Base-by-base conservation (phyloP, 2,329 filamentous ascomycete genomes). In the Cordyceps javanica region DNA sequence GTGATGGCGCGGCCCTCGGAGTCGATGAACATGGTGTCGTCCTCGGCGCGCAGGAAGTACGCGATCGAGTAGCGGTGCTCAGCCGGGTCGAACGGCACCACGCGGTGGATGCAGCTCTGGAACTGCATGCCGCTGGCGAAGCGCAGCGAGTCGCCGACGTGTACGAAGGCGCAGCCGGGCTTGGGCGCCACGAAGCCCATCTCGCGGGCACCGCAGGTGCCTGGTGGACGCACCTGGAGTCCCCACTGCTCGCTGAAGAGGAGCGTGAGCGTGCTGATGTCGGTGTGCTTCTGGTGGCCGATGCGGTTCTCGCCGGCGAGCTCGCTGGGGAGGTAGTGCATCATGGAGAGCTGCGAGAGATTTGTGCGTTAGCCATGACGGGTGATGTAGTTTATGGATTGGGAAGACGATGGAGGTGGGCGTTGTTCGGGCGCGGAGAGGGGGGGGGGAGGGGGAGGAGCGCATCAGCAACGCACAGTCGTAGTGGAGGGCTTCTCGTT, bases 21-120 rank as follows among this genome's bases (percentile, higher is more conserved):
- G 69, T 83, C 81, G 49, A 72, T 73, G 67, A 83, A 82, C 73
- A 78, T 76, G 65, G 77, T 77, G 64, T 79, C 78, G 67, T 82
- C 74, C 72, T 82, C 79, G 54, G 80, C 77, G 36, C 80, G 74
- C 53, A 83, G 72, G 72, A 83, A 83, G 68, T 83, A 83, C 14
- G 81, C 80, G 61, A 83, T 80, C 10, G 77, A 81, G 74, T 82
- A 83, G 58, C 81, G 77, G 70, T 82, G 77, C 77, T 82, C 77
- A 41, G 66, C 63, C 23, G 74, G 72, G 68, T 80, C 67, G 60
- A 77, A 76, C 0, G 80, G 80, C 21, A 83, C 78, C 28, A 83
- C 80, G 59, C 79, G 73, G 72, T 83, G 81, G 66, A 83, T 80
- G 72, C 79, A 81, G 38, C 77, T 80, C 68, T 80, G 75, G 70